A percentile compares a stretch with the other conserved stretches of the same genome.
Conservation (phyloP, 2,329 filamentous ascomycete species). For the Xylariaceae sp. region DNA sequence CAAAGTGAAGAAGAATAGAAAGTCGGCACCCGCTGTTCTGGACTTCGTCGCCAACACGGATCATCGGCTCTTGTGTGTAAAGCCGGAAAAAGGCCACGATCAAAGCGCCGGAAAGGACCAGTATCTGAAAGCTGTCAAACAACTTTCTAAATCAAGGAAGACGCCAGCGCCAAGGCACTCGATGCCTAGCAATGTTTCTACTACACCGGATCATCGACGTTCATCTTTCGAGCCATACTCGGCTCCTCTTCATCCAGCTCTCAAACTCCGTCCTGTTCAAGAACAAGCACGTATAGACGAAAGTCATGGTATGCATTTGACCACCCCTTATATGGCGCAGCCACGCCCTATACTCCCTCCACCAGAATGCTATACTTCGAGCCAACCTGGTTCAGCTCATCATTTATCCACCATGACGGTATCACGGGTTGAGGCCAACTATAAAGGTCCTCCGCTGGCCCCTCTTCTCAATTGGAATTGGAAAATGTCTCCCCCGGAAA, state of each 20-base stretch:
- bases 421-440: neutral
- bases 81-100: conserved; percentile 11
- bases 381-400: neutral
- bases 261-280: neutral
- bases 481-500: conserved; percentile 19
- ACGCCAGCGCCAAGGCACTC: conserved; percentile 18
- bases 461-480: conserved; percentile 22
- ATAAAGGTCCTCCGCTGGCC: conserved; percentile 17
- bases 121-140: conserved; percentile 23
- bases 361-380: neutral
- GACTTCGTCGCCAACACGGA: neutral
- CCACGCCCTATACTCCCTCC: conserved; percentile 2
- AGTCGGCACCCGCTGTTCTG: conserved; percentile 37
- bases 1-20: conserved; percentile 34
- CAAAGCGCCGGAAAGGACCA: conserved; percentile 19
- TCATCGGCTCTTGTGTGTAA: conserved; percentile 1
- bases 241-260: neutral
- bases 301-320: conserved; percentile 37
- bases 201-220: conserved; percentile 3
- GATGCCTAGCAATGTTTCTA: conserved; percentile 7
- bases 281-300: conserved; percentile 40
- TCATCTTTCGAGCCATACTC: neutral
- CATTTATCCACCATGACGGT: conserved; percentile 3
- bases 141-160: conserved; percentile 22
- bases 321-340: conserved; percentile 3